Evolutionary conservation across 805 yeast genomes (phyloP).

Genomic region (Tetrapisispora nanseiensis): DNA sequence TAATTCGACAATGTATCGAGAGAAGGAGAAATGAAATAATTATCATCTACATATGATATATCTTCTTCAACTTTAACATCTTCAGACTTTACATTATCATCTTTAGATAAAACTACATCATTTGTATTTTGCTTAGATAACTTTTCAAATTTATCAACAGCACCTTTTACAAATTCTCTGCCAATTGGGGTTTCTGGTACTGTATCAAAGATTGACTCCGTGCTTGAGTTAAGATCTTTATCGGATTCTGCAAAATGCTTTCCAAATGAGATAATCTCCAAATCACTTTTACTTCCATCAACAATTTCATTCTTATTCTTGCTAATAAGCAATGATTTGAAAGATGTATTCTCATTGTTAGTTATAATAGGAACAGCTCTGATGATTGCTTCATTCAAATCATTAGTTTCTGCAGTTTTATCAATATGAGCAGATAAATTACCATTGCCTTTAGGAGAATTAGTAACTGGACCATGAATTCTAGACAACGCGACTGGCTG

Average conservation of each 20-base stretch:
- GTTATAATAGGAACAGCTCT: constrained; percentile 16
- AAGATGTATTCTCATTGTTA: constrained; percentile 24
- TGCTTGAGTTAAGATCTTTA: not conserved
- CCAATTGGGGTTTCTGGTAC: not conserved
- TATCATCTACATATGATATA: constrained; percentile 50
- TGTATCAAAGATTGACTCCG: constrained; percentile 1
- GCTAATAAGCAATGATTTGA: constrained; percentile 21
- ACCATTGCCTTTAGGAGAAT: not conserved
- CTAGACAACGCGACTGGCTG: not conserved
- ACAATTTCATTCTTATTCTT: constrained; percentile 10
- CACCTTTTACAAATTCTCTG: not conserved
- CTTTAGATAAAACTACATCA: too few relatives aligned
- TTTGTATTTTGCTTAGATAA: not conserved
- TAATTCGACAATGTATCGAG: constrained; percentile 48
- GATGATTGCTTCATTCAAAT: constrained; percentile 13
- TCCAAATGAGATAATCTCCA: constrained; percentile 7
- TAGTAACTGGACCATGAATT: not conserved
- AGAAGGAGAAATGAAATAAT: constrained; percentile 83
- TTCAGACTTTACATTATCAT: not conserved
- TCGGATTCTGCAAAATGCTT: not conserved
- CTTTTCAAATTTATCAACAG: not conserved
- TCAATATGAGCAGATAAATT: not conserved
- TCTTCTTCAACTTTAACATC: constrained; percentile 21
- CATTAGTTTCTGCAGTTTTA: not conserved
- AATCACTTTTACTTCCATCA: not conserved